Percentiles rank a stretch among this genome's conserved stretches.
Conservation (phyloP, 2,329 filamentous ascomycete genomes). For the Pyricularia pennisetigena region DNA sequence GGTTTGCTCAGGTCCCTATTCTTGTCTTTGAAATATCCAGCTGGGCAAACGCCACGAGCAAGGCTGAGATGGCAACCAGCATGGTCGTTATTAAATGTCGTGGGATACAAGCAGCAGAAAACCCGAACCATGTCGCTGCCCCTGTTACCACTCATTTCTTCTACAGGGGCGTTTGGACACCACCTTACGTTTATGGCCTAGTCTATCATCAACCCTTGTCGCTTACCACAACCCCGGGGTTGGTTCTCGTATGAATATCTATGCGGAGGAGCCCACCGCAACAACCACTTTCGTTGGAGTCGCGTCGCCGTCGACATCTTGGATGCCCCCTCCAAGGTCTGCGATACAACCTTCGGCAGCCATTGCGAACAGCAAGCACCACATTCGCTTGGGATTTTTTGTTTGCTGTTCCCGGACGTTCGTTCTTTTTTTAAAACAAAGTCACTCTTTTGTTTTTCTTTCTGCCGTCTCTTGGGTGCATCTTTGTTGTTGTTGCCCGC, state of each 20-base stretch:
- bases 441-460: neutral
- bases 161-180: too few relatives aligned
- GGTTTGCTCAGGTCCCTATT: too few relatives aligned
- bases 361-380: conserved; percentile 2
- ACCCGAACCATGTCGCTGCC: neutral
- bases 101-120: neutral
- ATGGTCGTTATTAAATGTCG: neutral
- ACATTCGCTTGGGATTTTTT: conserved; percentile 1
- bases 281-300: neutral
- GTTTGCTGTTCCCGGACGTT: neutral
- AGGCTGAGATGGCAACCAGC: neutral
- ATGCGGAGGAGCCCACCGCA: neutral
- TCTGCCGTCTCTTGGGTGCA: neutral
- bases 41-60: neutral
- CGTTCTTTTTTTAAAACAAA: neutral
- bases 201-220: neutral
- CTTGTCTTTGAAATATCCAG: neutral
- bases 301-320: neutral
- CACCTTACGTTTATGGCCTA: too few relatives aligned
- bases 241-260: neutral
- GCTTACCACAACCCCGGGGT: neutral
- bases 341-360: conserved; percentile 4
- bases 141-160: too few relatives aligned
- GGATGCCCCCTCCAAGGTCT: conserved; percentile 2
- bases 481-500: neutral